Percentiles rank a stretch among this genome's conserved stretches.
Conservation (phyloP, 2,329 filamentous ascomycete species). For the Orbilia quercus region DNA sequence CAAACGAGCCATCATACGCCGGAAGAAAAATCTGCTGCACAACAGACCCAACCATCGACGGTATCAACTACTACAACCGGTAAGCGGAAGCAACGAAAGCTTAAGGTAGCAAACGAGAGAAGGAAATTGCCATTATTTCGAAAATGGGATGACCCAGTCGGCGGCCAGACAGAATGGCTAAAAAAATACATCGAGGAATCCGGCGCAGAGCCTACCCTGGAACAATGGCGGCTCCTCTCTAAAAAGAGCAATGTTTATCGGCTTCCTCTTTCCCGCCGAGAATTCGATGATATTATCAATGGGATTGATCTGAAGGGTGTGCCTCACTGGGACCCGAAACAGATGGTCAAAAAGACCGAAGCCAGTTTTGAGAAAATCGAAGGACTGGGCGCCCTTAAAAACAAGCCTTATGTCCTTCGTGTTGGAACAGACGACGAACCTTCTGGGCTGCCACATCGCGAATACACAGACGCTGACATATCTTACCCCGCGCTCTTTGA, state of each 20-base stretch:
- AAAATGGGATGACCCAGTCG: conserved; percentile 3
- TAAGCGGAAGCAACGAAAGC: neutral
- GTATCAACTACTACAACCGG: neutral
- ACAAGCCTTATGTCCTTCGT: conserved; percentile 8
- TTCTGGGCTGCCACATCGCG: neutral
- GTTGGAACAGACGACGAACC: neutral
- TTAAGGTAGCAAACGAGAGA: neutral
- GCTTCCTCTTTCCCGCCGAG: conserved; percentile 15
- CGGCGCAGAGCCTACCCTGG: conserved; percentile 20
- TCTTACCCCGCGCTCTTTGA: conserved; percentile 35
- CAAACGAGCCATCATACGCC: too few relatives aligned
- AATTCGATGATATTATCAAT: conserved; percentile 24
- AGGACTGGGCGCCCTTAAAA: neutral
- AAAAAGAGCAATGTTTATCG: conserved; percentile 34
- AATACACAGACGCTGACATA: conserved; percentile 12
- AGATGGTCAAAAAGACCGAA: neutral
- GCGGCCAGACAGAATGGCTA: conserved; percentile 8
- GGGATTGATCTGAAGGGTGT: conserved; percentile 10
- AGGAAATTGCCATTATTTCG: conserved; percentile 10
- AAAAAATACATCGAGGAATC: conserved; percentile 18
- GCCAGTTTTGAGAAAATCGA: neutral
- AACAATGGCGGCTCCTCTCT: conserved; percentile 18
- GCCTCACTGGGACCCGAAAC: conserved; percentile 3
- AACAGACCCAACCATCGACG: neutral
- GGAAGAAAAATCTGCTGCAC: neutral